Evolutionary conservation across 192 early-diverging fungal genomes (phyloP), one percentile per base, ranked within the genome.

Genomic region (Umbelopsis sp.): DNA sequence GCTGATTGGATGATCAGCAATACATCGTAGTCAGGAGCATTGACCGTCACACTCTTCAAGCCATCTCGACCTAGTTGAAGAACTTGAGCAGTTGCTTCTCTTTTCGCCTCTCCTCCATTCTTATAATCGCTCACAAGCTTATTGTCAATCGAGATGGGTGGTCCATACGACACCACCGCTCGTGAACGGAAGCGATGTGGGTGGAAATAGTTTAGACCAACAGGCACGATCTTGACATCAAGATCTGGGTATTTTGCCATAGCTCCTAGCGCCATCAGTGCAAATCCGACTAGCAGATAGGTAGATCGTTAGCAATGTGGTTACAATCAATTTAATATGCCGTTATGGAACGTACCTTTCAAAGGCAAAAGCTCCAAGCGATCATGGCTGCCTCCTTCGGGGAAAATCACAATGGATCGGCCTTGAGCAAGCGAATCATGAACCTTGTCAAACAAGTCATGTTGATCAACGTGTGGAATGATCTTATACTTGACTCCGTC

Each of bases 341-440:
- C 20, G n/a, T 16, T 4, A 21, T 36, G 11, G 29, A 4, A 45
- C 21, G 38, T 77, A 87, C 86, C 91, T 87, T 98, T 99, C 62
- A 99, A 83, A 41, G 97, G 97, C 62, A 99, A 82, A 86, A 99
- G 90, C 69, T 97, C 91, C 20, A 94, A 83, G 66, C 95, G 91
- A 77, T 99, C 97, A 80, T 99, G 97, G 71, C 91, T 93, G 7
- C 97, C 97, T 62, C 97, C 96, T 70, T 98, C 97, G 9, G 97
- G 97, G 81, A 99, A 99, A 70, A 99, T 99, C 16, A 95, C 96
- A n/a, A 99, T 88, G 77, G 93, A 94, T 41, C 78, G 75, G n/a
- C 79, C 87, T 9, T 79, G 75, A 66, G 90, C 84, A 24, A 99
- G 76, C 2, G 92, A 86, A 22, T 90, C 83, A 68, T 91, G 90